These are phyloP conservation scores for Sordariomycetes sp. DNA, from an alignment of 2,329 filamentous ascomycete genomes.

Conservation along the genomic window DNA sequence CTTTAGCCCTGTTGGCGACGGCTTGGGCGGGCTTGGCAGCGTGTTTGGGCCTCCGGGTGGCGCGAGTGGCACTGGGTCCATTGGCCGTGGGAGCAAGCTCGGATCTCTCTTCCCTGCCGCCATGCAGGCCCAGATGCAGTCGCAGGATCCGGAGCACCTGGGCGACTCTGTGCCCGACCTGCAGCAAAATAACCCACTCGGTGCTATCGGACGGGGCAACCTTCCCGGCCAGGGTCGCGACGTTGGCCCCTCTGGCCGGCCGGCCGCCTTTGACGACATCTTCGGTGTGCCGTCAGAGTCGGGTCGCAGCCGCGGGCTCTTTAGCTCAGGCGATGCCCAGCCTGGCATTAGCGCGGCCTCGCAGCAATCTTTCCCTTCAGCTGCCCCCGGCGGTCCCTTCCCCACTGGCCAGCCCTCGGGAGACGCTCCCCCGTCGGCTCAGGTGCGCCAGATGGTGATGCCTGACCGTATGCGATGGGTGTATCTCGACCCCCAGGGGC, in stretches of 20 bases:
- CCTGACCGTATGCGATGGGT: slow-evolving; percentile 98
- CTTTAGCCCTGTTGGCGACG: slow-evolving; percentile 63
- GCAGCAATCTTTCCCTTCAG: not conserved
- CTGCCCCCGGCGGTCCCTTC: slow-evolving; percentile 6
- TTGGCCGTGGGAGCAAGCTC: slow-evolving; percentile 67
- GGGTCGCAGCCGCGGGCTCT: slow-evolving; percentile 18
- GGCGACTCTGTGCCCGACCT: slow-evolving; percentile 45
- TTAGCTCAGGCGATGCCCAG: slow-evolving; percentile 23
- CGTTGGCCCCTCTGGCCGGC: slow-evolving; percentile 43
- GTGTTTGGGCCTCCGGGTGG: slow-evolving; percentile 52
- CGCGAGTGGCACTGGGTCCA: slow-evolving; percentile 39
- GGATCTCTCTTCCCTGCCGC: slow-evolving; percentile 76
- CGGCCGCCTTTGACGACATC: slow-evolving; percentile 42
- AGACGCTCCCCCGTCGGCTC: slow-evolving; percentile 43
- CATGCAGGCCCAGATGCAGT: slow-evolving; percentile 86
- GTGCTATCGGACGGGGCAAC: slow-evolving; percentile 51
- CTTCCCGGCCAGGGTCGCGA: slow-evolving; percentile 42
- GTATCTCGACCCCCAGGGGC: slow-evolving; percentile 87
- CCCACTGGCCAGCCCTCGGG: slow-evolving; percentile 19
- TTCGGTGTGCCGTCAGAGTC: slow-evolving; percentile 23
- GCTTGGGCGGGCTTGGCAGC: slow-evolving; percentile 57
- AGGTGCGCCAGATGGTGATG: slow-evolving; percentile 93
- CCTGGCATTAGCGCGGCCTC: slow-evolving; percentile 8
- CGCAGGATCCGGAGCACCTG: slow-evolving; percentile 49
- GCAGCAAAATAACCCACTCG: slow-evolving; percentile 48